Evolutionary conservation across 2,329 filamentous ascomycete genomes (phyloP).

Genomic region (Colletotrichum caudatum): DNA sequence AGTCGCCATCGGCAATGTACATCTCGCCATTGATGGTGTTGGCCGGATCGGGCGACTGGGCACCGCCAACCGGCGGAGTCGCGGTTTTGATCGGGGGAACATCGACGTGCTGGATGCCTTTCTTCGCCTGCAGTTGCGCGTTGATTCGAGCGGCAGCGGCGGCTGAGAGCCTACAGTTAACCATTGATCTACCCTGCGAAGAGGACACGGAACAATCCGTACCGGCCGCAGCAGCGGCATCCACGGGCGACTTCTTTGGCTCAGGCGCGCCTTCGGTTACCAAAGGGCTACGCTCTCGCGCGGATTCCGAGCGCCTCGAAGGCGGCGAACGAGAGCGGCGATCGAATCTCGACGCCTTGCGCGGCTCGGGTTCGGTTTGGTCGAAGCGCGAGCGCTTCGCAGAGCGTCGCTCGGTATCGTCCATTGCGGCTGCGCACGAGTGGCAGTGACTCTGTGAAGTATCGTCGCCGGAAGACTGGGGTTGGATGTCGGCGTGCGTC

Average conservation of each 20-base stretch:
- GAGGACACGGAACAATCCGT: constrained; percentile 45
- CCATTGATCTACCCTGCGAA: neutral
- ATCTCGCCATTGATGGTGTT: constrained; percentile 84
- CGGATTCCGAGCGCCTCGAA: constrained; percentile 72
- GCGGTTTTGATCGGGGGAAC: constrained; percentile 82
- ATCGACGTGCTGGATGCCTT: constrained; percentile 90
- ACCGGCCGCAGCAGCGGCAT: constrained; percentile 85
- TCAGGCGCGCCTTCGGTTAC: constrained; percentile 57
- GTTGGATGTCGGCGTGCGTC: constrained; percentile 6
- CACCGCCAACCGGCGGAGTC: constrained; percentile 59
- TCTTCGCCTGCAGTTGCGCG: constrained; percentile 85
- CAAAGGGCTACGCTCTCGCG: constrained; percentile 85
- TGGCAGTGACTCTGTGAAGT: neutral
- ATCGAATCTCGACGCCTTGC: constrained; percentile 85
- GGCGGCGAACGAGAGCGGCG: constrained; percentile 89
- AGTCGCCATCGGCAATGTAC: constrained; percentile 96
- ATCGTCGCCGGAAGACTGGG: too few species aligned
- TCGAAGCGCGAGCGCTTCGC: constrained; percentile 94
- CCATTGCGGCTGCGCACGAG: constrained; percentile 60
- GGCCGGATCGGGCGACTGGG: constrained; percentile 50
- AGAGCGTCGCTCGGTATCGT: constrained; percentile 78
- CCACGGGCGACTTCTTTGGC: constrained; percentile 64
- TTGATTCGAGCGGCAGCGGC: constrained; percentile 92
- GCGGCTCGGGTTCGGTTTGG: constrained; percentile 85
- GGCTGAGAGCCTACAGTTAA: constrained; percentile 63